Percentiles rank a stretch among this genome's conserved stretches.
Conservation (phyloP, 257 asterid genomes). For the Plectranthus barbatus region DNA sequence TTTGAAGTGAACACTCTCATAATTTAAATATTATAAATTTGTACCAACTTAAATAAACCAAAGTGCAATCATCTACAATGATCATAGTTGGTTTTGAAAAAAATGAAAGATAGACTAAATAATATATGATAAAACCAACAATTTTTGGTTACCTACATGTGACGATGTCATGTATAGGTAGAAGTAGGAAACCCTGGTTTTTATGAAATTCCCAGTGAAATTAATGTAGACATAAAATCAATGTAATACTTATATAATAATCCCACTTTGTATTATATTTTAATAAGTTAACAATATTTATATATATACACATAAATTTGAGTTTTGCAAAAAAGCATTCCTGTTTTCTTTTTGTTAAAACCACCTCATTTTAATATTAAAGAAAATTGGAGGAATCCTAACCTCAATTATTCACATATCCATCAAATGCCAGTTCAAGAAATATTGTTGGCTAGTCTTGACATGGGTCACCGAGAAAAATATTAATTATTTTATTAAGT, state of each 20-base stretch:
- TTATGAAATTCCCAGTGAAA: not conserved
- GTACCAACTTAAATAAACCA: too few relatives aligned
- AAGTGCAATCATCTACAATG: too few relatives aligned
- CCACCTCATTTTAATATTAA: not conserved
- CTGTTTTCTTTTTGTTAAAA: too few relatives aligned
- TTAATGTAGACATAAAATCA: not conserved
- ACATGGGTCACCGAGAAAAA: not conserved
- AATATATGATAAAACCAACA: too few relatives aligned
- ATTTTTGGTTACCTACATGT: not conserved
- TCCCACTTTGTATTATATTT: not conserved
- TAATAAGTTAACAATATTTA: too few relatives aligned
- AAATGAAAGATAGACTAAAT: too few relatives aligned
- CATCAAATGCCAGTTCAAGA: conserved; percentile 14
- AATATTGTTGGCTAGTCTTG: conserved; percentile 4
- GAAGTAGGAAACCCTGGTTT: not conserved
- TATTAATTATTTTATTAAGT: not conserved
- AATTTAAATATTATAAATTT: too few relatives aligned
- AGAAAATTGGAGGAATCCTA: not conserved
- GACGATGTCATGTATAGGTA: not conserved
- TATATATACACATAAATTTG: too few relatives aligned
- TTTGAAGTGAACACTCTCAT: too few relatives aligned
- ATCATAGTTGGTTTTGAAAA: not conserved
- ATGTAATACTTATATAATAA: too few relatives aligned
- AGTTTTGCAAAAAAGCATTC: too few relatives aligned
- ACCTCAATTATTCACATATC: not conserved